phyloP scores from a whole-genome alignment of 805 yeast genomes.

The Torulaspora delbrueckii region DNA sequence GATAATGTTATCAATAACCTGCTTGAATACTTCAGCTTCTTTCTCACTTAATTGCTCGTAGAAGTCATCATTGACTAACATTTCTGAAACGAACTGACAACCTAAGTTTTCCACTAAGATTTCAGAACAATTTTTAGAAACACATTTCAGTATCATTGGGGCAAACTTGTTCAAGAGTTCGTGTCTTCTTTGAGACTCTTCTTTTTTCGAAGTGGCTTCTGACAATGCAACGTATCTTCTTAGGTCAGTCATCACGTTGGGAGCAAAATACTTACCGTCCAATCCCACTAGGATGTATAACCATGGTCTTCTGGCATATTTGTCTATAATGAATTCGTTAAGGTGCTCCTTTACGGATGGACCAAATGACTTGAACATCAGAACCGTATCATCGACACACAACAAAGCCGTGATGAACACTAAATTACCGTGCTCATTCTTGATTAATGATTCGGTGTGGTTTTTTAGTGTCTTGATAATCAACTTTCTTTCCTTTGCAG shows the following conservation, averaged over 20 bases:
- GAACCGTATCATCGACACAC: conserved; percentile 91
- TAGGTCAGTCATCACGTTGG: conserved; percentile 57
- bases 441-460: conserved; percentile 70
- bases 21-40: conserved; percentile 37
- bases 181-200: conserved; percentile 63
- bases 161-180: conserved; percentile 64
- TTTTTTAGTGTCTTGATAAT: conserved; percentile 67
- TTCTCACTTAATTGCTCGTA: conserved; percentile 37
- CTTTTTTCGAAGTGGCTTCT: conserved; percentile 75
- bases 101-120: conserved; percentile 70
- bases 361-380: conserved; percentile 65
- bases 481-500: conserved; percentile 85
- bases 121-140: conserved; percentile 47
- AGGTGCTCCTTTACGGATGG: conserved; percentile 46
- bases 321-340: conserved; percentile 56
- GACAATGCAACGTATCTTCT: conserved; percentile 56
- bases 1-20: conserved; percentile 52
- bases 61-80: conserved; percentile 53
- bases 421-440: conserved; percentile 79
- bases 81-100: conserved; percentile 76
- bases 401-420: conserved; percentile 74
- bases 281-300: conserved; percentile 73
- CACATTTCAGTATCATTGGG: conserved; percentile 56
- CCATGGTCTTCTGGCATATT: conserved; percentile 85
- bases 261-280: conserved; percentile 78